Evolutionary conservation across 768 basidiomycete species (phyloP).

Genomic region (Lentinula sp.): DNA sequence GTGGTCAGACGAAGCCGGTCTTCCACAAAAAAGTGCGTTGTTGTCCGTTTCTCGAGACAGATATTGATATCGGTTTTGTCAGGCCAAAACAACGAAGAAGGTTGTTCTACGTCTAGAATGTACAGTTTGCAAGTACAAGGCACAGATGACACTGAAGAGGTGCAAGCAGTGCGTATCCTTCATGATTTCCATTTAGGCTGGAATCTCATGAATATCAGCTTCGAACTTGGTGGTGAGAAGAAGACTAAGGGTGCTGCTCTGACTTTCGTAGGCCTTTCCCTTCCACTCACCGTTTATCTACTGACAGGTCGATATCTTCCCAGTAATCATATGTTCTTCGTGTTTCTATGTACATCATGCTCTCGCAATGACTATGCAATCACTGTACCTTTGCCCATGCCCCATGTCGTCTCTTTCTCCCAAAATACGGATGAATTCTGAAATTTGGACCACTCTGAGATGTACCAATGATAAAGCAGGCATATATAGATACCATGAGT

Average conservation of each 20-base stretch:
- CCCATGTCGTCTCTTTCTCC: not conserved
- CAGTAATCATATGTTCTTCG: not conserved
- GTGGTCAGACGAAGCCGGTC: conserved; percentile 99
- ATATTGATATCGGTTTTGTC: not conserved
- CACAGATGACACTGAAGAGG: conserved; percentile 93
- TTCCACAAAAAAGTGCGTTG: conserved; percentile 97
- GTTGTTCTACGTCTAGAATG: conserved; percentile 97
- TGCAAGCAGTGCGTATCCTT: conserved; percentile 85
- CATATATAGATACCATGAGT: too few relatives aligned
- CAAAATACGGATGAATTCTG: not conserved
- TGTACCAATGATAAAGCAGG: too few relatives aligned
- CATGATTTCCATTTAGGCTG: not conserved
- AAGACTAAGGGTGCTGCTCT: conserved; percentile 98
- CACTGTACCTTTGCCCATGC: not conserved
- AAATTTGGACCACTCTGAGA: not conserved
- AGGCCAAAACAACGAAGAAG: conserved; percentile 99
- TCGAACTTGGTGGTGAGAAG: conserved; percentile 99
- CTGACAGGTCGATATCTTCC: not conserved
- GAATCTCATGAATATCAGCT: conserved; percentile 43
- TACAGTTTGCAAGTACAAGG: conserved; percentile 98
- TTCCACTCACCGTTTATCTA: not conserved
- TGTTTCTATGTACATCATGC: not conserved
- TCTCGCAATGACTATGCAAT: not conserved
- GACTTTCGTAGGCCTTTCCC: conserved; percentile 67
- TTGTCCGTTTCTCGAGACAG: not conserved